Evolutionary conservation across 1,284 basidiomycete species (phyloP).

Genomic region (Inonotus obliquus): DNA sequence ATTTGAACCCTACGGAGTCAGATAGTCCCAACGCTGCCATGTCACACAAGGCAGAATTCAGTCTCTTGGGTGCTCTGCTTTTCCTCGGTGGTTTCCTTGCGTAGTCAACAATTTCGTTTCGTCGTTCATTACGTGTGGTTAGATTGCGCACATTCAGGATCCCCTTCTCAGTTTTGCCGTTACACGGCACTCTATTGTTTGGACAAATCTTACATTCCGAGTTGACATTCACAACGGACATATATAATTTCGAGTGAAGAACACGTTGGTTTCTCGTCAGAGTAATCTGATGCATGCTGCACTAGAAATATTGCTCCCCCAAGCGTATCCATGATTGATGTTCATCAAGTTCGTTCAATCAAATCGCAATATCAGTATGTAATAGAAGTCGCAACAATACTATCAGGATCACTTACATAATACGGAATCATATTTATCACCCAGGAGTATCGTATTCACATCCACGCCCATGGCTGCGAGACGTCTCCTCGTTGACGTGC

Average conservation of each 20-base stretch:
- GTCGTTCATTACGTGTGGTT: neutral
- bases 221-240: neutral
- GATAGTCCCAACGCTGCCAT: slow-evolving; percentile 28
- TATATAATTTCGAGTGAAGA: neutral
- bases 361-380: neutral
- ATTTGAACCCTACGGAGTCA: neutral
- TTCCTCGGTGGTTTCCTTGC: slow-evolving; percentile 29
- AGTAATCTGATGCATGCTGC: neutral
- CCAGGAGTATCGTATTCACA: too few species aligned
- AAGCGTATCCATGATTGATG: neutral
- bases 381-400: too few species aligned
- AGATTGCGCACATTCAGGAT: neutral
- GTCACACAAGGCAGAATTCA: slow-evolving; percentile 23
- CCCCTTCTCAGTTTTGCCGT: neutral
- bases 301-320: neutral
- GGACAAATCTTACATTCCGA: neutral
- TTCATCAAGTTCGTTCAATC: neutral
- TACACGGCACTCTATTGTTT: neutral
- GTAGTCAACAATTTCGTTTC: slow-evolving; percentile 15
- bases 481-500: slow-evolving; percentile 63
- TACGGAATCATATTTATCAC: too few species aligned
- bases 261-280: neutral
- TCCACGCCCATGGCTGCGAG: slow-evolving; percentile 24
- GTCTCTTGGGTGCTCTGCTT: slow-evolving; percentile 28
- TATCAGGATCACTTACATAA: too few species aligned